Evolutionary conservation across 2,329 filamentous ascomycete genomes (phyloP), one percentile per base, ranked within the genome.

Genomic region (Bipolaris bicolor): DNA sequence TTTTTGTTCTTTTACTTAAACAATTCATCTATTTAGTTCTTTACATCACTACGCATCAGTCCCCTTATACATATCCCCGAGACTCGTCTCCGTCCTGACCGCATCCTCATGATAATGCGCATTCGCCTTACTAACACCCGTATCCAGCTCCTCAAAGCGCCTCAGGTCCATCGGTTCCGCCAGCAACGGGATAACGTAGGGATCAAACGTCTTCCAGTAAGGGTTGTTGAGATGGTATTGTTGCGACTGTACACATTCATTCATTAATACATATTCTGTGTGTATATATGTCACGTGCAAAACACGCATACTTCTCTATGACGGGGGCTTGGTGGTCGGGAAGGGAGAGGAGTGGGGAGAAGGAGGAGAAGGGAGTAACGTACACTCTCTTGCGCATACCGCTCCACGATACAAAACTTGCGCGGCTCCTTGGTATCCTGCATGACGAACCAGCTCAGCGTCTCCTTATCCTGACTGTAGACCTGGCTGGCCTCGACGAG

Each of bases 161-260:
- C 88, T 79, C 60, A 91, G 73, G 72, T 91, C 89, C 88, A 91
- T 91, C 7, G 84, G 81, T 71, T 82, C 83, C 64, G 87, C 88
- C 49, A 92, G 77, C 56, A 91, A 71, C 2, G 89, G 89, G 46
- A 86, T 80, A 29, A 91, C 88, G 67, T 90, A 91, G 5, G 88
- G 87, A 72, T 91, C 88, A 67, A 91, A 91, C 0, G 88, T 90
- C 79, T 90, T 84, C 87, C 87, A 90, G 80, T 90, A 90, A 0
- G 88, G 88, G 76, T 90, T 90, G 69, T 72, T 76, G 7, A 81
- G 73, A 58, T 82, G 79, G 64, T 80, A 80, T 56, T 78, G 76
- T 51, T 78, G 76, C 26, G 65, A 71, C 76, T 77, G 60, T 36
- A 24, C 20, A 7, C 2, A 29, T 5, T 4, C 5, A 15, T 2